phyloP scores from a whole-genome alignment of 2,329 filamentous ascomycete species.

The Diaporthe batatas region DNA sequence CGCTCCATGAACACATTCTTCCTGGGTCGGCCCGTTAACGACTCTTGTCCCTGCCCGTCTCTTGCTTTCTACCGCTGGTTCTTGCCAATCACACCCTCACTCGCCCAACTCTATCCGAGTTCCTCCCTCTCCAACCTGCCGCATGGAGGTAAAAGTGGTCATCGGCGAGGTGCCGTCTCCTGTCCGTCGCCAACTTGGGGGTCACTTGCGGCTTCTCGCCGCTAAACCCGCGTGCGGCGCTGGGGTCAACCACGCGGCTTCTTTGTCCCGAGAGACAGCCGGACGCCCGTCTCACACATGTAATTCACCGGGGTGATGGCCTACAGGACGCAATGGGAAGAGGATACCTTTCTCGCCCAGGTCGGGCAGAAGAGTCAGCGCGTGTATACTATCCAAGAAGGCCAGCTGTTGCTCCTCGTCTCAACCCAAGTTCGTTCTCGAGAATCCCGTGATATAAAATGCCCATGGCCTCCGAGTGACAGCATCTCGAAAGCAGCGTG shows the following conservation, averaged over 20 bases:
- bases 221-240: slow-evolving; percentile 23
- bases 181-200: slow-evolving; percentile 22
- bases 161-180: slow-evolving; percentile 19
- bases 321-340: background rate
- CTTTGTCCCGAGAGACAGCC: slow-evolving; percentile 15
- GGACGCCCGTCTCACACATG: slow-evolving; percentile 15
- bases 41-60: slow-evolving; percentile 11
- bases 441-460: slow-evolving; percentile 20
- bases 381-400: background rate
- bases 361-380: slow-evolving; percentile 5
- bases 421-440: background rate
- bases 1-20: slow-evolving; percentile 14
- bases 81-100: slow-evolving; percentile 23
- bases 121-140: slow-evolving; percentile 18
- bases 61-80: background rate
- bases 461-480: background rate
- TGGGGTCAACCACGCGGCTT: slow-evolving; percentile 17
- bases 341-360: background rate
- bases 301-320: background rate
- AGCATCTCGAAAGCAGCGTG: background rate
- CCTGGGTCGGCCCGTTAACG: slow-evolving; percentile 36
- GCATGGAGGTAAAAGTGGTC: slow-evolving; percentile 2
- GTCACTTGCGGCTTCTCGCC: slow-evolving; percentile 22
- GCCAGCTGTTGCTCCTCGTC: background rate
- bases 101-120: background rate